phyloP scores from a whole-genome alignment of 2,329 filamentous ascomycete genomes.

The Talaromyces sp. region DNA sequence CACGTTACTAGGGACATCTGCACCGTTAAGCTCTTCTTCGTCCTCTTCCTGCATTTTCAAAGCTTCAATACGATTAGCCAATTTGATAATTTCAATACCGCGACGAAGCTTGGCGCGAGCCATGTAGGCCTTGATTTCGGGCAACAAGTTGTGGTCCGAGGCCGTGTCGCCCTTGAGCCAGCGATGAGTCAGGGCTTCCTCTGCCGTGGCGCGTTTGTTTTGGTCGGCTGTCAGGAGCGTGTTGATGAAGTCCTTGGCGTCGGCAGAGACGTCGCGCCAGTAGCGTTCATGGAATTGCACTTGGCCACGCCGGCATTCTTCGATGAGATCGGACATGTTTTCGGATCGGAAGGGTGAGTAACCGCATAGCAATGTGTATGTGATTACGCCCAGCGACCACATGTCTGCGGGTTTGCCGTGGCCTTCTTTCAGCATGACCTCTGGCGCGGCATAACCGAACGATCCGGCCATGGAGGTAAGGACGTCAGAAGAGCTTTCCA shows the following conservation, averaged over 20 bases:
- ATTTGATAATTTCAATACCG: conserved; percentile 92
- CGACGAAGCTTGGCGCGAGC: conserved; percentile 84
- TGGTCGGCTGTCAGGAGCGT: conserved; percentile 73
- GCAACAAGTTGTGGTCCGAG: conserved; percentile 92
- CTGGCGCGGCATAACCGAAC: conserved; percentile 94
- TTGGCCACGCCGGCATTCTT: conserved; percentile 78
- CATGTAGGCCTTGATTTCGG: conserved; percentile 92
- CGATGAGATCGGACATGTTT: conserved; percentile 84
- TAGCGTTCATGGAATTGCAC: conserved; percentile 97
- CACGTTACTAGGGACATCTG: conserved; percentile 53
- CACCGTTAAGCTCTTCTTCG: conserved; percentile 61
- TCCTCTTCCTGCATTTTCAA: conserved; percentile 92
- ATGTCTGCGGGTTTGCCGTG: conserved; percentile 98
- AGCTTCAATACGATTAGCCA: conserved; percentile 89
- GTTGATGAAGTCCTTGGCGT: conserved; percentile 92
- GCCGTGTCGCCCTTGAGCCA: conserved; percentile 92
- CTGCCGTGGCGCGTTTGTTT: conserved; percentile 68
- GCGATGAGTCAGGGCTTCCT: conserved; percentile 72
- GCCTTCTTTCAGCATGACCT: conserved; percentile 96
- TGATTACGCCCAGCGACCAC: conserved; percentile 99
- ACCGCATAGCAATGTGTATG: conserved; percentile 94
- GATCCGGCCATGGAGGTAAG: conserved; percentile 98
- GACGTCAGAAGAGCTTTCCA: conserved; percentile 83
- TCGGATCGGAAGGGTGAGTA: conserved; percentile 98
- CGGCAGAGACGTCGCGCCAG: conserved; percentile 94